phyloP scores from a whole-genome alignment of 1,284 basidiomycete genomes.

The Boletellus deceptivus region DNA sequence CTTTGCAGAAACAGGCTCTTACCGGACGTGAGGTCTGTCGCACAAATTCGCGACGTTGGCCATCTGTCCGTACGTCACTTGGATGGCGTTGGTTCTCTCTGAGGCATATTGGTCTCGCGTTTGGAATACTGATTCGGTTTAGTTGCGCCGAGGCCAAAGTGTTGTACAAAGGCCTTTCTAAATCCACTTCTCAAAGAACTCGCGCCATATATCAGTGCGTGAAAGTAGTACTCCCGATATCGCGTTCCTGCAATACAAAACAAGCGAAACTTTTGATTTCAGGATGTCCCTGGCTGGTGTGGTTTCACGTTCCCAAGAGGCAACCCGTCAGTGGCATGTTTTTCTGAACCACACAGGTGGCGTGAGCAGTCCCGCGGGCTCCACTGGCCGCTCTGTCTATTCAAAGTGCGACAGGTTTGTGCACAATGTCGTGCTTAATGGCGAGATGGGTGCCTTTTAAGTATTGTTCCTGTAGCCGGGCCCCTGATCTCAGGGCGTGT shows the following conservation, averaged over 20 bases:
- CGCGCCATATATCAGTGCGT: slow-evolving; percentile 53
- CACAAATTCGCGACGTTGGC: slow-evolving; percentile 66
- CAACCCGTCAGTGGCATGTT: slow-evolving; percentile 69
- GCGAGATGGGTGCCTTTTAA: slow-evolving; percentile 49
- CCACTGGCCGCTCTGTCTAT: no score
- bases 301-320: slow-evolving; percentile 67
- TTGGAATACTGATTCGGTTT: slow-evolving; percentile 19
- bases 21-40: slow-evolving; percentile 57
- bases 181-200: no score
- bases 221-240: no score
- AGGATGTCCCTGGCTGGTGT: slow-evolving; percentile 57
- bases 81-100: slow-evolving; percentile 47
- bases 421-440: neutral
- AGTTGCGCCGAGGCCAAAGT: slow-evolving; percentile 59
- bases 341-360: slow-evolving; percentile 41
- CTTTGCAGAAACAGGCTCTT: slow-evolving; percentile 63
- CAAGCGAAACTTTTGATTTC: slow-evolving; percentile 11
- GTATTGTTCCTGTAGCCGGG: slow-evolving; percentile 68
- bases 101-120: no score
- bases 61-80: slow-evolving; percentile 70
- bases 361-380: no score
- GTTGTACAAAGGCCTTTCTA: slow-evolving; percentile 49
- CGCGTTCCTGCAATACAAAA: no score
- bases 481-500: slow-evolving; percentile 59
- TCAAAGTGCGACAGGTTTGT: slow-evolving; percentile 1